Conservation (phyloP, 176 grass and related monocot species). For the Zoysia pacifica region DNA sequence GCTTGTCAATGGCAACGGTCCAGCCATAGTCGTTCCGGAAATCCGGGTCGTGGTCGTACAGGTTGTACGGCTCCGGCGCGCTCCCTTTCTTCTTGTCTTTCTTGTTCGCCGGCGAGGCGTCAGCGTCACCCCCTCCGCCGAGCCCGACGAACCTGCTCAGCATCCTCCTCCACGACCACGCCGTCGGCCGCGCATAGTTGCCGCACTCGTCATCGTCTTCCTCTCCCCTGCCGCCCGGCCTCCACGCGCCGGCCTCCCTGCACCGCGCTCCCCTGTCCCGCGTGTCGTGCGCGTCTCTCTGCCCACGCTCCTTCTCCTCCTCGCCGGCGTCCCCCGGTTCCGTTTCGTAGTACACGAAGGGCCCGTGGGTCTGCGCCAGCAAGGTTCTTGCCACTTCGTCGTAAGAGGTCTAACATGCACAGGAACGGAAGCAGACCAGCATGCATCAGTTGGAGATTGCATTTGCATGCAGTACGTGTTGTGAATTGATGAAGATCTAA, state of each 20-base stretch:
- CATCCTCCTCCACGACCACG: constrained; percentile 61
- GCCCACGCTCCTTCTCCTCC: not conserved
- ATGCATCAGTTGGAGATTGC: not conserved
- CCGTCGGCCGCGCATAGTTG: not conserved
- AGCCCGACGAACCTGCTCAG: constrained; percentile 45
- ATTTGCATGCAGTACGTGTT: not conserved
- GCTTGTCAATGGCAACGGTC: constrained; percentile 69
- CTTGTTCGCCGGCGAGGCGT: not conserved
- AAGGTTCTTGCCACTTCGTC: constrained; percentile 50
- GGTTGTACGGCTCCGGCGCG: constrained; percentile 66
- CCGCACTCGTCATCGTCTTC: constrained; percentile 3
- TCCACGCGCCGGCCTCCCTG: not conserved
- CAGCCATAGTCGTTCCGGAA: constrained; percentile 80
- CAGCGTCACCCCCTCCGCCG: not conserved
- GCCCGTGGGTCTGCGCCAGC: constrained; percentile 31
- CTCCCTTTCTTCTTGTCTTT: constrained; percentile 40
- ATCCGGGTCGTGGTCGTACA: constrained; percentile 62
- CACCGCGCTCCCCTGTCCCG: not conserved
- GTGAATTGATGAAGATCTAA: not conserved
- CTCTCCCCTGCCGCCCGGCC: constrained; percentile 25
- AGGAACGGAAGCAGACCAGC: not conserved
- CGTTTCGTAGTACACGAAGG: constrained; percentile 50
- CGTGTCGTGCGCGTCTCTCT: not conserved
- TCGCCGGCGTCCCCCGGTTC: constrained; percentile 28
- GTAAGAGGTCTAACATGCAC: constrained; percentile 41